Base-by-base conservation (phyloP, 306 rosid genomes). In the Nissolia schottii region DNA sequence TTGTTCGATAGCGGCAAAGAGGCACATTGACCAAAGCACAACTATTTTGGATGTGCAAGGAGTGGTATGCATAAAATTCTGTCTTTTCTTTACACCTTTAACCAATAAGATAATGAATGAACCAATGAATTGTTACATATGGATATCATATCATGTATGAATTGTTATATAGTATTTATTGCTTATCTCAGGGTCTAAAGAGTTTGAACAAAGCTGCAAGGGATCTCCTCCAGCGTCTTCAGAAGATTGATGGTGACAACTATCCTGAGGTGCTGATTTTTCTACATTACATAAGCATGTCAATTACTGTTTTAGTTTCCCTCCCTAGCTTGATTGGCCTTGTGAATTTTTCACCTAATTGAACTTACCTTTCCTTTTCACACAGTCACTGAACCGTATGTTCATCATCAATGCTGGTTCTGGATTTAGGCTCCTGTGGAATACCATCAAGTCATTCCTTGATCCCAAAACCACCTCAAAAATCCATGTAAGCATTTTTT, bases 351-450 rank as follows among this genome's bases (percentile, higher is more conserved):
- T 16, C 13, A 49, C 7, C 69, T 65, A 14, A 77, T 68, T 23
- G 72, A 73, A 71, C 32, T 23, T 31, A 48, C 29, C 37, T 77
- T 31, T 53, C 29, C 37, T 77, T 75, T 66, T 5, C 15, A 29
- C 4, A 2, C 53, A 95, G 99, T 77, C 90, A 27, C 82, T 95
- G 59, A 88, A 88, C 84, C 90, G 99, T 56, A 95, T 95, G 99
- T 95, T 89, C 90, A 95, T 95, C 88, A 88, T 95, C 87, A 95
- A 95, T 70, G 99, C 97, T 74, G 99, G 99, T 62, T 88, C 97
- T 65, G 99, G 99, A 85, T 95, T 95, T 68, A 95, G 97, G 79
- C 91, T 95, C 32, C 75, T 95, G 83, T 95, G 97, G 97, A 95
- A 71, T 87, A 91, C 97, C 49, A 68, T 95, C 24, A 95, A 91